Percentiles rank a stretch among this genome's conserved stretches.
phyloP scores from a whole-genome alignment of 495 filamentous ascomycete species.

The Xylaria venustula region DNA sequence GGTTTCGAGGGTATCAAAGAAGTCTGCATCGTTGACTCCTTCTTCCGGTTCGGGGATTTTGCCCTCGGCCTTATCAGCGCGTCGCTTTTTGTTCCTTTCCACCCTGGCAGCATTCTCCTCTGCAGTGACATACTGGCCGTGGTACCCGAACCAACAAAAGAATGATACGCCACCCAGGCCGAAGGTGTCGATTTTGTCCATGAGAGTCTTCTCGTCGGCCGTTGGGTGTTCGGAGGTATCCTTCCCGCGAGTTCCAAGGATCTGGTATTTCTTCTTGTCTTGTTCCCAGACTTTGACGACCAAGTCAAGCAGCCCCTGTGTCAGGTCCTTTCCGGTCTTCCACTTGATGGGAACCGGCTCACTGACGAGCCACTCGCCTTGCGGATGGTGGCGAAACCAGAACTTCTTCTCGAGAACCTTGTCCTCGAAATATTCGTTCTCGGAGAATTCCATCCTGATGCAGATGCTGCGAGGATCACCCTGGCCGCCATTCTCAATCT shows the following conservation, averaged over 20 bases:
- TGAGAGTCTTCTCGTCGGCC: constrained; percentile 51
- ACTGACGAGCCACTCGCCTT: constrained; percentile 72
- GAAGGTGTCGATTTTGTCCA: constrained; percentile 53
- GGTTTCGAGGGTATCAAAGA: no score
- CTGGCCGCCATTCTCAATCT: constrained; percentile 59
- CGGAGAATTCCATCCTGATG: constrained; percentile 59
- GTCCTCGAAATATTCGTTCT: constrained; percentile 76
- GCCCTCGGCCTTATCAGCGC: constrained; percentile 53
- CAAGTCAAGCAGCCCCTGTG: constrained; percentile 71
- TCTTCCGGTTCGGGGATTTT: constrained; percentile 54
- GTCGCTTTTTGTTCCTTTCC: constrained; percentile 58
- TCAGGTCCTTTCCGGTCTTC: constrained; percentile 81
- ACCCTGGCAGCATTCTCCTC: constrained; percentile 63
- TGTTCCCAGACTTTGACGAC: constrained; percentile 67
- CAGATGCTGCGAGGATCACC: constrained; percentile 65
- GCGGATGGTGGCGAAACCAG: constrained; percentile 67
- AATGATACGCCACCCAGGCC: constrained; percentile 67
- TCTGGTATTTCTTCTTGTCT: constrained; percentile 47
- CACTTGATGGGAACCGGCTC: constrained; percentile 86
- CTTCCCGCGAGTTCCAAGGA: constrained; percentile 42
- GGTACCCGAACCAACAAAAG: constrained; percentile 84
- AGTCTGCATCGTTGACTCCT: constrained; percentile 52
- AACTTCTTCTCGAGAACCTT: constrained; percentile 82
- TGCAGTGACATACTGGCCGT: constrained; percentile 61
- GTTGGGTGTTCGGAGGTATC: constrained; percentile 39